Conservation (phyloP, 805 yeast species). For the Hanseniaspora meyeri region DNA sequence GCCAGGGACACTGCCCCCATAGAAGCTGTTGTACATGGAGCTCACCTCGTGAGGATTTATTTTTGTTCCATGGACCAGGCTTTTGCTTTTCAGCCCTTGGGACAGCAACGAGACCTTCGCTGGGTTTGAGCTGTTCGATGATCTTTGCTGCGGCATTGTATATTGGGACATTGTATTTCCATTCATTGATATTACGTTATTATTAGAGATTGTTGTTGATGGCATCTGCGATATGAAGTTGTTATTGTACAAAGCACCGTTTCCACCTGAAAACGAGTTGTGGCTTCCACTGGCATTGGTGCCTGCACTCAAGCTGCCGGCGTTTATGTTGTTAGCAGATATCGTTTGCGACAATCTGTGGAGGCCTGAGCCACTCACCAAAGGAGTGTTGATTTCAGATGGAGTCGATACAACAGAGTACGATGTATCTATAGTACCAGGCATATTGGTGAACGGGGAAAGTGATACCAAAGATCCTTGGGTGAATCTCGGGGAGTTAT, state of each 20-base stretch:
- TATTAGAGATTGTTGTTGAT: slow-evolving; percentile 13
- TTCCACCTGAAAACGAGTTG: not conserved
- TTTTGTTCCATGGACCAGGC: not conserved
- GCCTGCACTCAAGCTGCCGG: not conserved
- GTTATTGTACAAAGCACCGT: slow-evolving; percentile 13
- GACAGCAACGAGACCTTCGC: slow-evolving; percentile 27
- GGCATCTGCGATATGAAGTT: slow-evolving; percentile 15
- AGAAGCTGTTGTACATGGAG: slow-evolving; percentile 13
- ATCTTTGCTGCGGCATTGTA: not conserved
- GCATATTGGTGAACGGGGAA: not conserved
- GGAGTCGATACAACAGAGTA: slow-evolving; percentile 11
- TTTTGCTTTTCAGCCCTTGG: slow-evolving; percentile 18
- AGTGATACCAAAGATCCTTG: slow-evolving; percentile 8
- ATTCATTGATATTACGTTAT: slow-evolving; percentile 8
- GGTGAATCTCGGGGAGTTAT: slow-evolving; percentile 10
- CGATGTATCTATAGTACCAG: slow-evolving; percentile 4
- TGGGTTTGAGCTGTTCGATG: not conserved
- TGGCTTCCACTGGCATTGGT: not conserved
- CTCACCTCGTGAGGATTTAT: slow-evolving; percentile 13
- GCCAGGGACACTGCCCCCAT: not conserved
- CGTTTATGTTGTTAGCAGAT: slow-evolving; percentile 14
- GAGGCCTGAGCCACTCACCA: slow-evolving; percentile 14
- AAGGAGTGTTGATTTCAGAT: slow-evolving; percentile 15
- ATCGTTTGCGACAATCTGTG: slow-evolving; percentile 16
- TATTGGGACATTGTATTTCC: slow-evolving; percentile 7